These are phyloP conservation scores for Syzygium syzygioides DNA, from an alignment of 441 rosid species.

Conservation along the genomic window DNA sequence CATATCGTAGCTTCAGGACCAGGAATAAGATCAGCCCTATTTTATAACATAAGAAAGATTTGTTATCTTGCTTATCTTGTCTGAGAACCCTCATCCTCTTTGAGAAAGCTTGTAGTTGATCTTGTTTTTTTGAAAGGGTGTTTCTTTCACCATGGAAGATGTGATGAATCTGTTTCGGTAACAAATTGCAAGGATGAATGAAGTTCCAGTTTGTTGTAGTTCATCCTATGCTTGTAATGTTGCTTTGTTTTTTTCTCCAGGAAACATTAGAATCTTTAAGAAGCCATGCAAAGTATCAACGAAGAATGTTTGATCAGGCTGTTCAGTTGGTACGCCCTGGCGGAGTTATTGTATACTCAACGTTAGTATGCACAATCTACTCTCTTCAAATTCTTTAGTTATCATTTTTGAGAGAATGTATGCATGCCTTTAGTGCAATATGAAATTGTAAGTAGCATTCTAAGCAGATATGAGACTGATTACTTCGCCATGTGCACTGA, in stretches of 20 bases:
- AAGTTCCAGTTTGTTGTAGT: background rate
- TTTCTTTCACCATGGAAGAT: background rate
- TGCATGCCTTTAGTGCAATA: background rate
- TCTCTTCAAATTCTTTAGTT: background rate
- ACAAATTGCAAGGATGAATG: background rate
- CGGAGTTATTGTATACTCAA: slow-evolving; percentile 91
- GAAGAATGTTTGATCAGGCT: slow-evolving; percentile 94
- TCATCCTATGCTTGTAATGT: background rate
- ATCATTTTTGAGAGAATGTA: background rate
- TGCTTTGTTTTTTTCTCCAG: slow-evolving; percentile 25
- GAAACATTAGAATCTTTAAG: slow-evolving; percentile 82
- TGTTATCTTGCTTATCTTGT: background rate
- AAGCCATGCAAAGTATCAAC: slow-evolving; percentile 76
- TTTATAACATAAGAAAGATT: background rate
- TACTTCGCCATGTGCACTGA: background rate
- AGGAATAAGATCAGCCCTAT: background rate
- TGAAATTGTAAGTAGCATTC: background rate
- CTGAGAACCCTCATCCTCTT: background rate
- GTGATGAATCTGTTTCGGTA: background rate
- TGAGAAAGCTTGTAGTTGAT: background rate
- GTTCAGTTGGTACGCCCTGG: slow-evolving; percentile 92
- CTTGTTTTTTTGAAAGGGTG: background rate
- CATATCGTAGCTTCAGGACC: background rate
- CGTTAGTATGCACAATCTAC: slow-evolving; percentile 42
- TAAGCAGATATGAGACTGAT: background rate